phyloP scores from a whole-genome alignment of 108 stramenopile species.

The Fragilaria radians region DNA sequence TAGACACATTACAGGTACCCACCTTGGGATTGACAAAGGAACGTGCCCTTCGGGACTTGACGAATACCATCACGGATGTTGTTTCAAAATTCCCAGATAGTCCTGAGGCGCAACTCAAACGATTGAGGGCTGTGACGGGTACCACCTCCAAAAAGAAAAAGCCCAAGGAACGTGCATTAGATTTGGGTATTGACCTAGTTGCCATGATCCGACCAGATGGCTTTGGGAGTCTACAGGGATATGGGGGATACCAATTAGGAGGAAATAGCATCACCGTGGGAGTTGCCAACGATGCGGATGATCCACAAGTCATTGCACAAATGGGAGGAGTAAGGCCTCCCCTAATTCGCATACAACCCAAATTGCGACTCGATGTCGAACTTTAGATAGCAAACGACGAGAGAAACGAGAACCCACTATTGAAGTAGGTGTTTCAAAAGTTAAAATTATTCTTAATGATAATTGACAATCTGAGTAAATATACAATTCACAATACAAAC shows the following conservation, averaged over 20 bases:
- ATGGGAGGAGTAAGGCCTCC: constrained; percentile 86
- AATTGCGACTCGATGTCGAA: constrained; percentile 81
- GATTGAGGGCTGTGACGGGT: constrained; percentile 46
- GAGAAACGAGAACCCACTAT: neutral
- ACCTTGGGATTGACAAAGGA: constrained; percentile 61
- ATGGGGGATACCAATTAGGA: constrained; percentile 73
- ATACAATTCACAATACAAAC: no score
- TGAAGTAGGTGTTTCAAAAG: neutral
- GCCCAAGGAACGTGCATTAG: constrained; percentile 51
- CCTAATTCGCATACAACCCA: constrained; percentile 79
- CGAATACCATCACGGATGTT: constrained; percentile 51
- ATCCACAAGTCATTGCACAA: constrained; percentile 71
- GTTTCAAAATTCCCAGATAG: constrained; percentile 59
- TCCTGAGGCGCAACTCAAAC: constrained; percentile 68
- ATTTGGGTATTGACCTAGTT: constrained; percentile 67
- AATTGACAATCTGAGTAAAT: no score
- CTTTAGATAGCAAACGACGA: constrained; percentile 50
- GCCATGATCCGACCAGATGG: constrained; percentile 86
- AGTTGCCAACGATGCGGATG: constrained; percentile 86
- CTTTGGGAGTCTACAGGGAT: constrained; percentile 84
- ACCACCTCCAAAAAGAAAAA: constrained; percentile 61
- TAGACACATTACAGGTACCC: constrained; percentile 57
- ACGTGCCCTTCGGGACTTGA: constrained; percentile 59
- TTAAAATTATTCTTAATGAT: no score
- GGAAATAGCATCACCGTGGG: constrained; percentile 80